Base-by-base conservation (phyloP, 306 rosid species). In the Glycine tomentella region DNA sequence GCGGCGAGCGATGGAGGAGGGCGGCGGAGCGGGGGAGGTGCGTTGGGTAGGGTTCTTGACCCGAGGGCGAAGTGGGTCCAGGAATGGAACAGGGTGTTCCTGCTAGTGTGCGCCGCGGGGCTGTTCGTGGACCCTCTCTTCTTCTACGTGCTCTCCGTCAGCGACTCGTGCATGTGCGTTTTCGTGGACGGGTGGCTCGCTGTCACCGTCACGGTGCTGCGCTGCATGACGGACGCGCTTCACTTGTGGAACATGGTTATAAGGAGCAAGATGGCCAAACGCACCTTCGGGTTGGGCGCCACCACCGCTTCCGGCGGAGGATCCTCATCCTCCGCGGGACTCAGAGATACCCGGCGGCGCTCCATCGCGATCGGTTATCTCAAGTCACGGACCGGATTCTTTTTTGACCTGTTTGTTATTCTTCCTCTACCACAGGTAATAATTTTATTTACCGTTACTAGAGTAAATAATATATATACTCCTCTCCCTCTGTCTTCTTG, bases 111-210 rank as follows among this genome's bases (percentile, higher is more conserved):
- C 67, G 94, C 91, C 1, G 84, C 86, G 6, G 98, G 98, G 4
- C 83, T 94, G 12, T 90, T 94, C 55, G 88, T 94, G 13, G 98
- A 94, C 87, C 98, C 98, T 13, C 86, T 94, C 0, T 94, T 94
- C 82, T 91, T 94, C 82, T 94, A 94, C 83, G 90, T 91, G 3
- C 84, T 94, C 2, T 90, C 97, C 0, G 66, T 94, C 11, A 94
- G 97, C 50, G 86, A 83, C 14, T 83, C 91, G 6, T 90, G 87
- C 74, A 88, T 88, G 91, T 94, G 98, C 50, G 81, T 94, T 13
- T 94, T 90, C 69, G 84, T 94, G 0, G 98, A 94, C 13, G 98
- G 96, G 3, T 94, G 98, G 98, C 81, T 94, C 73, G 97, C 98
- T 66, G 81, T 94, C 38, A 88, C 93, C 17, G 94, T 94, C 17